Base-by-base conservation (phyloP, 83 land plant genomes). In the Isoetes engelmannii region DNA sequence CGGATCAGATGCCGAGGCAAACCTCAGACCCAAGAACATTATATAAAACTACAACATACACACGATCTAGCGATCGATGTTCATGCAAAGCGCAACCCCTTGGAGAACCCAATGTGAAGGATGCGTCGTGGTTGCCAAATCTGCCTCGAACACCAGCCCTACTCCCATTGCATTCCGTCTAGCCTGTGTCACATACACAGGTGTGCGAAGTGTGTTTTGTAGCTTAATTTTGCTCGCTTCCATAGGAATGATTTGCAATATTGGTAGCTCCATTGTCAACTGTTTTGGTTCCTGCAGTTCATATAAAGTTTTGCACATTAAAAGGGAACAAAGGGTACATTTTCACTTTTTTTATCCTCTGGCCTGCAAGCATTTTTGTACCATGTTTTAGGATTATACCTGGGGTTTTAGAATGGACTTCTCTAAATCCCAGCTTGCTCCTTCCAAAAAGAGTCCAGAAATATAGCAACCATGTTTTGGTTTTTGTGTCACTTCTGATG, bases 101-200 rank as follows among this genome's bases (percentile, higher is more conserved):
- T 78, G 81, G 21, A 78, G 61, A 43, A 78, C 73, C 81, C 81
- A 78, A 53, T 78, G 81, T 8, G 81, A 78, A 4, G 81, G 71
- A 47, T 78, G 81, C 12, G 60, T 44, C 18, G 65, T 73, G 7
- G 81, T 78, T 48, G 81, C 81, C 46, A 78, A 18, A 53, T 78
- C 81, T 7, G 81, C 81, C 57, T 78, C 81, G 21, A 78, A 74
- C 13, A 78, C 64, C 20, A 78, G 67, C 7, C 81, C 81, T 42
- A 74, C 78, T 6, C 81, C 81, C 81, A 78, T 78, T 13, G 81
- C 77, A 63, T 78, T 78, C 45, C 81, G 55, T 4, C 81, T 66
- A 45, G 81, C 72, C 58, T 78, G 81, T 8, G 81, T 78, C 1
- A 78, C 81, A 21, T 78, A 78, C 44, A 78, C 81, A 21, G 81